Evolutionary conservation across 352 stramenopile species (phyloP).

Genomic region (Halophytophthora polymorphica): DNA sequence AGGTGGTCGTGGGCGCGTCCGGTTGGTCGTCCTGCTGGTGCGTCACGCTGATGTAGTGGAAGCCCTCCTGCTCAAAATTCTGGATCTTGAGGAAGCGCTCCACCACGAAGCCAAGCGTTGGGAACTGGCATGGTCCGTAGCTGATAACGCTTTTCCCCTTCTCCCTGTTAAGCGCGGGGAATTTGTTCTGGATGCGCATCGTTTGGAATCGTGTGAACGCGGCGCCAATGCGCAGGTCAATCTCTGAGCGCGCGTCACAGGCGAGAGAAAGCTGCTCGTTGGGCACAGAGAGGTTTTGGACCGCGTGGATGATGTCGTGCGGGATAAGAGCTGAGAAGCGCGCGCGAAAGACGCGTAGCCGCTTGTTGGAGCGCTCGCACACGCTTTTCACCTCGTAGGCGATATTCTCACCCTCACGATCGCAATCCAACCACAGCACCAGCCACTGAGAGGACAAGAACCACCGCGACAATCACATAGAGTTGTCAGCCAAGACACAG

Average conservation of each 20-base stretch:
- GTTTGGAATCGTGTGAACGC: constrained; percentile 96
- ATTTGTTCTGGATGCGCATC: constrained; percentile 86
- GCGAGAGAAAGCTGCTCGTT: constrained; percentile 84
- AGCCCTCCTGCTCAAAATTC: constrained; percentile 96
- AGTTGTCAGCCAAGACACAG: not conserved
- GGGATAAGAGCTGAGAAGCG: constrained; percentile 94
- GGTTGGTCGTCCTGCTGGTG: constrained; percentile 50
- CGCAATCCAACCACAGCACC: constrained; percentile 99
- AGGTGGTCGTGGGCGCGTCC: constrained; percentile 74
- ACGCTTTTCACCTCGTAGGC: constrained; percentile 94
- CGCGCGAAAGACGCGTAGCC: constrained; percentile 84
- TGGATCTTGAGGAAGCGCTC: constrained; percentile 93
- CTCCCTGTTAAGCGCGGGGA: constrained; percentile 67
- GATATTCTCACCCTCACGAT: constrained; percentile 99
- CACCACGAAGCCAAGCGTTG: constrained; percentile 97
- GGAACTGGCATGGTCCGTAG: constrained; percentile 99
- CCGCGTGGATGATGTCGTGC: constrained; percentile 85
- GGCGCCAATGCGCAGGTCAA: constrained; percentile 93
- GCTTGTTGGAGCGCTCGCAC: constrained; percentile 71
- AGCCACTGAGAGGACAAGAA: constrained; percentile 62
- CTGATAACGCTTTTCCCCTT: constrained; percentile 91
- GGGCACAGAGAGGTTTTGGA: constrained; percentile 74
- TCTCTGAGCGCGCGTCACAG: constrained; percentile 92
- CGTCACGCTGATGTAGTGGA: constrained; percentile 94
- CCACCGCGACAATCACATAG: constrained; percentile 1